phyloP scores from a whole-genome alignment of 2,329 filamentous ascomycete genomes.

The Orbilia javanica region DNA sequence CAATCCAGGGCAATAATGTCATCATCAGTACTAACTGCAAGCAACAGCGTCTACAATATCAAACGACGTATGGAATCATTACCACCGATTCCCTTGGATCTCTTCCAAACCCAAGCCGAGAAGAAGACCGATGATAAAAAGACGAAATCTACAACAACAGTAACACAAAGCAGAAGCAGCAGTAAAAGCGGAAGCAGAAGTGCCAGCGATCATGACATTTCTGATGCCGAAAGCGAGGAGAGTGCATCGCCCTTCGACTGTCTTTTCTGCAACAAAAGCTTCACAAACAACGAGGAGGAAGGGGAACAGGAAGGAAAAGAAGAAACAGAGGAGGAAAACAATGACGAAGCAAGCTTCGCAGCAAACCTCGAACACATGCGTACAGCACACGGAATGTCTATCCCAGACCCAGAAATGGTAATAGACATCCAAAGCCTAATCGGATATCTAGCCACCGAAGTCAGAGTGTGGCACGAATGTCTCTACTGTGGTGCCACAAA shows the following conservation, averaged over 20 bases:
- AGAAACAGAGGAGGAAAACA: background rate
- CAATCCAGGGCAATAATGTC: too few species aligned
- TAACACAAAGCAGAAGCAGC: background rate
- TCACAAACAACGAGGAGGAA: background rate
- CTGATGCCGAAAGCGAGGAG: slow-evolving; percentile 13
- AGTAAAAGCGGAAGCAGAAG: slow-evolving; percentile 37
- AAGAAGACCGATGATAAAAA: slow-evolving; percentile 10
- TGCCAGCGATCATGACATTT: slow-evolving; percentile 10
- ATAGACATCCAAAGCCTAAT: slow-evolving; percentile 63
- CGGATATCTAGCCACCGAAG: slow-evolving; percentile 62
- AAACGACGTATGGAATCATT: slow-evolving; percentile 60
- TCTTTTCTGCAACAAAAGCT: slow-evolving; percentile 63
- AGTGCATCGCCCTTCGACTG: slow-evolving; percentile 61
- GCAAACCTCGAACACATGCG: slow-evolving; percentile 63
- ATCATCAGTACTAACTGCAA: slow-evolving; percentile 50
- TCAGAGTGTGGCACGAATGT: slow-evolving; percentile 63
- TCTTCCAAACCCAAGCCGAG: slow-evolving; percentile 33
- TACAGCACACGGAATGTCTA: slow-evolving; percentile 62
- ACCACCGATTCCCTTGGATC: slow-evolving; percentile 54
- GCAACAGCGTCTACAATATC: slow-evolving; percentile 59
- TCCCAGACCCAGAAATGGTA: slow-evolving; percentile 62
- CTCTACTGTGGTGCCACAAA: slow-evolving; percentile 64
- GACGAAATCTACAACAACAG: too few species aligned
- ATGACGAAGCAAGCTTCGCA: slow-evolving; percentile 42
- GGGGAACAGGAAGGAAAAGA: too few species aligned